Base-by-base conservation (phyloP, 805 yeast species). In the Teunomyces cretensis region DNA sequence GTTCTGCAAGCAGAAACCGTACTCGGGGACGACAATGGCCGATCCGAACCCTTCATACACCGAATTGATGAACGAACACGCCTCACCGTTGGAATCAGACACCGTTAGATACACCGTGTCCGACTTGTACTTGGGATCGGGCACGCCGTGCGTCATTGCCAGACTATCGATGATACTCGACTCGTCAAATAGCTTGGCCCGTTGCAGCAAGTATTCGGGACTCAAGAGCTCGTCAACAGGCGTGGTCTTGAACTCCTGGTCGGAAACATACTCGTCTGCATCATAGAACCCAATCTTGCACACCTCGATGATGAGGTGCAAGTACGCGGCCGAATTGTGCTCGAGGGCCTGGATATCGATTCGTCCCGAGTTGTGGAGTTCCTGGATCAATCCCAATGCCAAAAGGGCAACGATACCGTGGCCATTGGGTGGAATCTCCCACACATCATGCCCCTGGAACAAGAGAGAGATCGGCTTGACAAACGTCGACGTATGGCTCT, bases 381-480 rank as follows among this genome's bases (percentile, higher is more conserved):
- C 77, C 52, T 74, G 75, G 50, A 87, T 75, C 36, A 84, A 70
- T 0, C 92, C 94, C 41, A 86, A 62, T 0, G 92, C 82, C 13
- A 85, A 65, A 41, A 87, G 67, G 0, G 91, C 94, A 37, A 87
- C 86, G 11, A 87, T 63, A 7, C 95, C 95, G 43, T 87, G 88
- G 3, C 92, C 88, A 61, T 83, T 86, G 11, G 96, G 96, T 9
- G 96, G 94, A 50, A 86, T 81, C 60, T 87, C 94, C 88, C 91
- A 84, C 19, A 87, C 68, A 24, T 71, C 74, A 39, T 64, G 56
- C 9, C 78, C 86, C 39, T 76, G 67, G 44, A 81, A 72, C 28
- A 76, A 74, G 43, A 78, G 61, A 13, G 66, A 64, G 14, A 86
- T 78, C 2, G 95, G 92, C 1, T 82, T 83, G 17, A 85, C 84